Evolutionary conservation across 805 yeast genomes (phyloP).

Genomic region (Scheffersomyces amazonensis): DNA sequence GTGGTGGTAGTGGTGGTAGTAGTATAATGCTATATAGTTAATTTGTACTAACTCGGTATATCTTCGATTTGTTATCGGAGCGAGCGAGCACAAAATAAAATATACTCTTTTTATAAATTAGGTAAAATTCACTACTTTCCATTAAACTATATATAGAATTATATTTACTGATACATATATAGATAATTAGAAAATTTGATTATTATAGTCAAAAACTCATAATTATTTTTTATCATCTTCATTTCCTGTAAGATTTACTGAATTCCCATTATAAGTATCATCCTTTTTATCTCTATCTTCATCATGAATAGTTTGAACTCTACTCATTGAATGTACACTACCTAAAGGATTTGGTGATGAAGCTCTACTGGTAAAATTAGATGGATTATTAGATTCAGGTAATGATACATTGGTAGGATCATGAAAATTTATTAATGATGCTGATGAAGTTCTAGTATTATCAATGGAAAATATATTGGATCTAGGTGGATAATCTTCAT

Average conservation of each 20-base stretch:
- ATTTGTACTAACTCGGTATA: too few species aligned
- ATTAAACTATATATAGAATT: too few species aligned
- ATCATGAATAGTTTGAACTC: constrained; percentile 17
- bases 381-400: constrained; percentile 4
- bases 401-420: constrained; percentile 4
- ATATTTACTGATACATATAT: too few species aligned
- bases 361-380: constrained; percentile 9
- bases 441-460: neutral
- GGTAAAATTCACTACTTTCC: too few species aligned
- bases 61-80: too few species aligned
- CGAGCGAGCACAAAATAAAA: too few species aligned
- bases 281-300: constrained; percentile 7
- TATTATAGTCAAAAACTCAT: too few species aligned
- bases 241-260: constrained; percentile 9
- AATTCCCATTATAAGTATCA: constrained; percentile 13
- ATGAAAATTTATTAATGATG: constrained; percentile 1
- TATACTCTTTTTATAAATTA: too few species aligned
- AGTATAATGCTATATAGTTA: too few species aligned
- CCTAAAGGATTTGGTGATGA: constrained; percentile 12
- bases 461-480: constrained; percentile 1
- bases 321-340: constrained; percentile 7
- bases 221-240: constrained; percentile 5
- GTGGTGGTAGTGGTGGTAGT: neutral
- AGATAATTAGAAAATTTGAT: too few species aligned
- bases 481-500: neutral